Base-by-base conservation (phyloP, 2,329 filamentous ascomycete genomes). In the Aspergillus amoenus region DNA sequence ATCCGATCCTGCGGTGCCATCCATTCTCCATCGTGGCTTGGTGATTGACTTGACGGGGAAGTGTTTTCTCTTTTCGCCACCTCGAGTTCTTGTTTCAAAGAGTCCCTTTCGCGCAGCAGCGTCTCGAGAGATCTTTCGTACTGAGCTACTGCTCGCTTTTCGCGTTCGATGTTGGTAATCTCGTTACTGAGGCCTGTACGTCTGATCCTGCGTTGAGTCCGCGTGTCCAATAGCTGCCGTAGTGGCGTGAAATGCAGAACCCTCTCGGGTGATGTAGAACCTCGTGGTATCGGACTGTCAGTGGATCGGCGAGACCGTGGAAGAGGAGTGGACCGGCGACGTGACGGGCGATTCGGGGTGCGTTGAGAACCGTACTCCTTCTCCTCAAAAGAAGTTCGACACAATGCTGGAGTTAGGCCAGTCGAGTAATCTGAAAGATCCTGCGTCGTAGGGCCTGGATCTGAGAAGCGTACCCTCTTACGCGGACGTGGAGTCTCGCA, bases 391-490 rank as follows among this genome's bases (percentile, higher is more conserved):
- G 70, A 73, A 5, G 76, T 73, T 21, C 76, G 76, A 22, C 67
- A 62, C 57, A 80, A 68, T 4, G 72, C 68, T 17, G 78, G 78
- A 4, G 78, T 80, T 6, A 80, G 62, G n/a, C 78, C 77, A 1
- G 78, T 80, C 1, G 74, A 73, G 22, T 55, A 53, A 37, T 55
- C 37, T 5, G 55, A 55, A 45, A 53, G 49, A 32, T 65, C 51
- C 17, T 68, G 66, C 32, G 68, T 40, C 32, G 58, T 64, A 42
- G 70, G 70, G 6, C 73, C 72, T 5, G 76, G 73, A 49, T 79
- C 76, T 2, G 78, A 80, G 62, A 80, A 79, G 24, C 78, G 76
- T 37, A 78, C 74, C 60, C 69, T 73, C 60, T 80, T 81, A 39
- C 67, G 68, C 13, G 66, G 73, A 37, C 63, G 67, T 3, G 74